Percentiles rank a stretch among this genome's conserved stretches.
Conservation (phyloP, 2,329 filamentous ascomycete genomes). For the Ophiostoma sp. region DNA sequence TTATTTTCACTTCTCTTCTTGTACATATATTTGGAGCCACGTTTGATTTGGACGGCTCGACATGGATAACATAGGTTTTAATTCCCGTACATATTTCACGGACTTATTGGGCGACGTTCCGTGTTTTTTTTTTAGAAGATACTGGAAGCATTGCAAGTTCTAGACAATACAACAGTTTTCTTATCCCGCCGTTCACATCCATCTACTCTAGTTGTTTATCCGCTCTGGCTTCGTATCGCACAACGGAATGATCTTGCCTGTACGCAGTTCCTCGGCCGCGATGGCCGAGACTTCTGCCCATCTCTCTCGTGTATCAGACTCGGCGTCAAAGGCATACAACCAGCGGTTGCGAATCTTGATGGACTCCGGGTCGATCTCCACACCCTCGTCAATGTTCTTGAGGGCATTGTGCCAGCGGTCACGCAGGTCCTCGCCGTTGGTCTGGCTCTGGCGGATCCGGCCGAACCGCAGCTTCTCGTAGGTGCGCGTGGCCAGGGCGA, state of each 20-base stretch:
- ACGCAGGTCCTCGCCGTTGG: slow-evolving; percentile 46
- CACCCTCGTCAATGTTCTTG: slow-evolving; percentile 43
- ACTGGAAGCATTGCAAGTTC: neutral
- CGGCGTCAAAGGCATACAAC: slow-evolving; percentile 49
- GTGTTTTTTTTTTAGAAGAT: neutral
- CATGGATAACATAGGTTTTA: neutral
- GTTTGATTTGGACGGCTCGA: neutral
- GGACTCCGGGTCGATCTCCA: slow-evolving; percentile 47
- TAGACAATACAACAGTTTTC: neutral
- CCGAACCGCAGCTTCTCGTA: slow-evolving; percentile 47
- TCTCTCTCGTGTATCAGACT: slow-evolving; percentile 44
- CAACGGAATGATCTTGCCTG: slow-evolving; percentile 42
- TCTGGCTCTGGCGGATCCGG: slow-evolving; percentile 43
- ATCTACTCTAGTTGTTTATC: neutral
- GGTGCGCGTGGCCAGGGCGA: slow-evolving; percentile 38
- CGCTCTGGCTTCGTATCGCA: slow-evolving; percentile 29
- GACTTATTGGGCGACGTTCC: neutral
- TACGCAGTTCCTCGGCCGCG: slow-evolving; percentile 40
- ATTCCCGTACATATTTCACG: slow-evolving; percentile 3
- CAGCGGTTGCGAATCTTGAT: slow-evolving; percentile 50
- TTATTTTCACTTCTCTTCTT: slow-evolving; percentile 4
- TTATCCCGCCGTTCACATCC: neutral
- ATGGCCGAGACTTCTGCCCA: slow-evolving; percentile 44
- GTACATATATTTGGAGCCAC: slow-evolving; percentile 5
- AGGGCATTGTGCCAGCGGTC: slow-evolving; percentile 48